phyloP scores from a whole-genome alignment of 768 basidiomycete genomes.

The Clitopilus hobsonii region DNA sequence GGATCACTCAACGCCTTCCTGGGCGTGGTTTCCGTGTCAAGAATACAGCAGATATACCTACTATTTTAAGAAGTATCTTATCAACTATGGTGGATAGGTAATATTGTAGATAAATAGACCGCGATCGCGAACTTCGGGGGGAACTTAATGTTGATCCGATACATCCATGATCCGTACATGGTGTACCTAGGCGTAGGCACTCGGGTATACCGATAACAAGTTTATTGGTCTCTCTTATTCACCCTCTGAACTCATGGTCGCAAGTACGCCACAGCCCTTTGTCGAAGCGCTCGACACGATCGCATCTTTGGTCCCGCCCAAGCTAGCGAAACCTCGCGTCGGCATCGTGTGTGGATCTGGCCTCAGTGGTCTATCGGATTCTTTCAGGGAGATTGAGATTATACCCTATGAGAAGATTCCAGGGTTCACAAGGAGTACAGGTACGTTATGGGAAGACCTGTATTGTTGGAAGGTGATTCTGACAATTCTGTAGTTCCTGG shows the following conservation, averaged over 20 bases:
- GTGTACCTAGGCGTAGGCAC: too few species aligned
- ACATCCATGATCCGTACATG: background rate
- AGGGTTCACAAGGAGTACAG: conserved; percentile 76
- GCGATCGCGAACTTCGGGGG: too few species aligned
- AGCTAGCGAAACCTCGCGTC: conserved; percentile 48
- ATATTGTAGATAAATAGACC: too few species aligned
- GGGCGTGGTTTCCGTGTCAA: conserved; percentile 55
- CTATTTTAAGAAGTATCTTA: conserved; percentile 57
- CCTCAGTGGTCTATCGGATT: conserved; percentile 66
- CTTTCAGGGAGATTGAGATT: conserved; percentile 48
- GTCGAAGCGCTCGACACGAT: background rate
- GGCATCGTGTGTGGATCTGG: conserved; percentile 90
- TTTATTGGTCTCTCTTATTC: background rate
- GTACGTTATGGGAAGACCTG: conserved; percentile 30
- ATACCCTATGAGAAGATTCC: conserved; percentile 66
- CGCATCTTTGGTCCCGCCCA: conserved; percentile 21
- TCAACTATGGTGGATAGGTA: conserved; percentile 48
- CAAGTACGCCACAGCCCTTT: background rate
- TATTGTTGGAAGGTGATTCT: background rate
- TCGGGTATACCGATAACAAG: too few species aligned
- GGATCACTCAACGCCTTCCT: conserved; percentile 60
- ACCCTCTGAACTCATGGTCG: background rate
- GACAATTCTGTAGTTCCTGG: conserved; percentile 57
- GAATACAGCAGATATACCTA: conserved; percentile 62
- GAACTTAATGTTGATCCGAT: background rate